A percentile compares a stretch with the other conserved stretches of the same genome.
Evolutionary conservation across 1,284 basidiomycete genomes (phyloP).

Genomic region (Trametes versicolor): DNA sequence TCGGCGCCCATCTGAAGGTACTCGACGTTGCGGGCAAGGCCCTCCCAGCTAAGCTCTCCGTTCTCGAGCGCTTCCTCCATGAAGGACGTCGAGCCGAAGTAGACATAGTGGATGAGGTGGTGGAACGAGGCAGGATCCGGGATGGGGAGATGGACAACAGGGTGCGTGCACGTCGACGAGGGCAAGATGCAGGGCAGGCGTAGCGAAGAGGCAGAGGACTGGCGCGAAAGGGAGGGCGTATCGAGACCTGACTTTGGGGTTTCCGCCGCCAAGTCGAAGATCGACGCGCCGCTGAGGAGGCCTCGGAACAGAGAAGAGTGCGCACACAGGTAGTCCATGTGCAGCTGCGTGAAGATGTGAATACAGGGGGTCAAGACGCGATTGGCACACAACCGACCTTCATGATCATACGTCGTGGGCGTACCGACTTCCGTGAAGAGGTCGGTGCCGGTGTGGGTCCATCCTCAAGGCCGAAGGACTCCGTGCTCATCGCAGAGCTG

Average conservation of each 20-base stretch:
- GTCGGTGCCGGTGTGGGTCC: slow-evolving; percentile 48
- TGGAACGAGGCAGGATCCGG: slow-evolving; percentile 80
- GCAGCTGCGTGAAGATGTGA: slow-evolving; percentile 57
- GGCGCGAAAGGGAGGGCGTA: slow-evolving; percentile 36
- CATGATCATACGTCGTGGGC: slow-evolving; percentile 58
- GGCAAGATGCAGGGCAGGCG: slow-evolving; percentile 73
- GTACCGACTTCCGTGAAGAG: slow-evolving; percentile 48
- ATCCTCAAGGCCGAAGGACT: slow-evolving; percentile 30
- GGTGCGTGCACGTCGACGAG: slow-evolving; percentile 63
- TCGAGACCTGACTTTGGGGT: slow-evolving; percentile 36
- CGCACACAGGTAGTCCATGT: slow-evolving; percentile 77
- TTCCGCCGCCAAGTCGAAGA: slow-evolving; percentile 63
- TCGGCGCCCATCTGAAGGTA: slow-evolving; percentile 77
- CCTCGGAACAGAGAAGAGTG: slow-evolving; percentile 75
- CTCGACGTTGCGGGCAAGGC: slow-evolving; percentile 82
- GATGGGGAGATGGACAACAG: slow-evolving; percentile 77
- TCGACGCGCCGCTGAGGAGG: slow-evolving; percentile 71
- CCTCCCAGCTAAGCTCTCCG: slow-evolving; percentile 77
- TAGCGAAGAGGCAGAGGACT: slow-evolving; percentile 51
- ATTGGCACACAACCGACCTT: slow-evolving; percentile 55
- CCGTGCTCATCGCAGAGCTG: slow-evolving; percentile 31
- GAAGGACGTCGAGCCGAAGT: slow-evolving; percentile 69
- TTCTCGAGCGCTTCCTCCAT: slow-evolving; percentile 69
- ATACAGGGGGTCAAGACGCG: neutral
- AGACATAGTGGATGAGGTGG: slow-evolving; percentile 80